Base-by-base conservation (phyloP, 108 stramenopile genomes). In the Nitzschia putrida region DNA sequence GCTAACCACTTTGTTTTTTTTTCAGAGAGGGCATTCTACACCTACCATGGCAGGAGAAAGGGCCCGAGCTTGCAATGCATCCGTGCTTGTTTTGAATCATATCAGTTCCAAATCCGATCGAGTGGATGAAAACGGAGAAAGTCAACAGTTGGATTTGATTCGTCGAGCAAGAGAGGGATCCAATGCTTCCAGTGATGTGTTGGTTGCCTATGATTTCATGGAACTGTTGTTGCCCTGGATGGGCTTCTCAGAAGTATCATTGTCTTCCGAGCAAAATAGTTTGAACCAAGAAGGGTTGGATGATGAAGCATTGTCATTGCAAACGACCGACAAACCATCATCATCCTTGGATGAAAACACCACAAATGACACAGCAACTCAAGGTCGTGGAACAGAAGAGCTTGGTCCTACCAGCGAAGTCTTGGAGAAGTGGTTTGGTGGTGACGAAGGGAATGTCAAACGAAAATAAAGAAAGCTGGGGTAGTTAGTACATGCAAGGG, bases 181-280 rank as follows among this genome's bases (percentile, higher is more conserved):
- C 53, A 26, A 68, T 40, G 63, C 53, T 29, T 52, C 25, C 0
- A 82, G 78, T 43, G 57, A 80, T 57, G 83, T 88, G 26, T 29
- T 85, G 16, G 74, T 81, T 16, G 43, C 86, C 5, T 83, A 83
- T 77, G 93, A 94, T 68, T 89, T 88, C 54, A 81, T 94, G 85
- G 90, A 91, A 71, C 8, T 94, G 18, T 44, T 57, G 53, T 71
- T 94, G 10, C 93, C 93, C 8, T 68, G 86, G 72, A 67, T 80
- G 14, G 93, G 89, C 0, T 93, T 86, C 38, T 29, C 29, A 4
- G 29, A 34, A 34, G 3, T 34, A 34, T 1, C 3, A 34, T n/a
- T n/a, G n/a, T 3, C 29, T 34, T 34, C 29, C 29, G 29, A 34
- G 1, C 1, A 1, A 34, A 34, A 34, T 34, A 34, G 4, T 49